These are phyloP conservation scores for Pythium myriotylum DNA, from an alignment of 352 stramenopile species.

Conservation along the genomic window DNA sequence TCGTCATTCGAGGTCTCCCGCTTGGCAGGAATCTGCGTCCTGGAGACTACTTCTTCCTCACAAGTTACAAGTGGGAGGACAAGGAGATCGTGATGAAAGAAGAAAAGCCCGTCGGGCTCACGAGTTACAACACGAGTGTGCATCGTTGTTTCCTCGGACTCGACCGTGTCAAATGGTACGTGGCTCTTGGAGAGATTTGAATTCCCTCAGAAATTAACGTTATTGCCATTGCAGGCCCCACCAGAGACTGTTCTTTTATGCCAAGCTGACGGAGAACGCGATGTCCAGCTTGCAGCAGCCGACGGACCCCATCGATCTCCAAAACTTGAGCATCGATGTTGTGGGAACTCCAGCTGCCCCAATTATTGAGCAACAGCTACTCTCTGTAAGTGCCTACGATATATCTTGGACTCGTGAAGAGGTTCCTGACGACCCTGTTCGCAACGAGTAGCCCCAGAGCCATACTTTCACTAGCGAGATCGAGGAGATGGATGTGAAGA, in stretches of 20 bases:
- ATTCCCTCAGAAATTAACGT: too few species aligned
- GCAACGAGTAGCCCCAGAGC: constrained; percentile 18
- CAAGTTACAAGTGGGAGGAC: constrained; percentile 86
- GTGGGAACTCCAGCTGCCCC: constrained; percentile 39
- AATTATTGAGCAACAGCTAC: constrained; percentile 21
- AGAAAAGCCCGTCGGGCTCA: constrained; percentile 72
- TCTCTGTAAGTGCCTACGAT: constrained; percentile 23
- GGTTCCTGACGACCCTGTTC: background rate
- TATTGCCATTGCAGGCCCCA: constrained; percentile 36
- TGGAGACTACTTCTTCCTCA: constrained; percentile 88
- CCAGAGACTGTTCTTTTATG: constrained; percentile 80
- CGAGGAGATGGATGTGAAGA: constrained; percentile 64
- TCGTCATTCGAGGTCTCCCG: constrained; percentile 79
- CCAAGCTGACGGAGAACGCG: constrained; percentile 78
- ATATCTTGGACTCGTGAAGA: too few species aligned
- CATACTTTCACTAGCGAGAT: constrained; percentile 76
- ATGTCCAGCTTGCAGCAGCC: constrained; percentile 62
- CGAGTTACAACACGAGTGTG: constrained; percentile 85
- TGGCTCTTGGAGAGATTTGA: too few species aligned
- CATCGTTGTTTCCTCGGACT: constrained; percentile 85
- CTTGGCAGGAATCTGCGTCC: constrained; percentile 71
- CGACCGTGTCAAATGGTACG: constrained; percentile 76
- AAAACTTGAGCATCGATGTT: constrained; percentile 69
- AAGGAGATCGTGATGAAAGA: constrained; percentile 85
- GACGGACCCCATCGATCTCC: constrained; percentile 59